Evolutionary conservation across 257 asterid genomes (phyloP), one percentile per base, ranked within the genome.

Genomic region (Solanum clarkiae): DNA sequence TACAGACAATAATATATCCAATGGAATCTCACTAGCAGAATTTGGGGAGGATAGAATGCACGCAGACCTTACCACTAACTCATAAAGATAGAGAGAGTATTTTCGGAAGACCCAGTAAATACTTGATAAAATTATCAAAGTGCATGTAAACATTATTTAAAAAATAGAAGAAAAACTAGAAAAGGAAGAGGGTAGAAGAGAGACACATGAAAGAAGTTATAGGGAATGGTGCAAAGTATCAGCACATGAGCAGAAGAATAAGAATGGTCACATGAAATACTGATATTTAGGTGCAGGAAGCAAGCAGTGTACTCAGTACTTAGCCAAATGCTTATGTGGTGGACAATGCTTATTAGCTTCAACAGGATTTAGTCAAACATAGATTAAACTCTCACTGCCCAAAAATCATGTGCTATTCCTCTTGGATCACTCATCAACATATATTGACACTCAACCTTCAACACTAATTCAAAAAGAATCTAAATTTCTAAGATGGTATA

Each of bases 341-440:
- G 85, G 79, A 77, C 32, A 22, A 47, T 66, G 24, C 63, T 59
- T 56, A 57, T 55, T 82, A 47, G 59, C 40, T 85, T 87, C 6
- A 36, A 36, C 90, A 83, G 92, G 92, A 93, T 90, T 81, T 90
- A 87, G 95, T 94, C 97, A 93, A 94, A 90, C 86, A 87, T 88
- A 65, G 68, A 16, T 79, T 79, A 26, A 79, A 9, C 62, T 53
- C 12, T 79, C 82, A 53, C 83, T 79, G 65, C 47, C 83, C 85
- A 86, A 20, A 80, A 86, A 26, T 85, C 96, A 90, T 89, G 94
- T 92, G 96, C 95, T 90, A 54, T 55, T 87, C 53, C 86, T 83
- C 95, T 94, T 91, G 94, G 91, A 93, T 89, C 95, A 84, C 94
- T 90, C 95, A 80, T 88, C 69, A 74, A 44, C 80, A 53, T 53